phyloP scores from a whole-genome alignment of 768 basidiomycete species.

The Leucocoprinus leucothites region DNA sequence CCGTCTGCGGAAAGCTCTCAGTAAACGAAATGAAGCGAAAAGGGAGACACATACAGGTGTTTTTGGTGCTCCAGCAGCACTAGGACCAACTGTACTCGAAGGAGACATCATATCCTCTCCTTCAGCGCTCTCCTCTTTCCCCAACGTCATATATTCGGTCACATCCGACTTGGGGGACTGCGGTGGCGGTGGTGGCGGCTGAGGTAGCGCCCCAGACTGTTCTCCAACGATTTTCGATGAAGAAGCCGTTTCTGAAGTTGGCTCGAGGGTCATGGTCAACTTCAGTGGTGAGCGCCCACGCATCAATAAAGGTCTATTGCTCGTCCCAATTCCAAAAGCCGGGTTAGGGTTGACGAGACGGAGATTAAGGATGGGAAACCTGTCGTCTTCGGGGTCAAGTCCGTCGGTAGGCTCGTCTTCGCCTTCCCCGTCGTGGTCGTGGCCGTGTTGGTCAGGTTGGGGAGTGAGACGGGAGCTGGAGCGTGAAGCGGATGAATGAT shows the following conservation, averaged over 20 bases:
- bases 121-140: background rate
- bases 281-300: conserved; percentile 9
- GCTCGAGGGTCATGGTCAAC: too few relatives aligned
- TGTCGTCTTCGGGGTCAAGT: background rate
- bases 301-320: background rate
- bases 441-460: conserved; percentile 2
- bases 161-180: too few relatives aligned
- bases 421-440: background rate
- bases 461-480: conserved; percentile 8
- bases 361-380: conserved; percentile 21
- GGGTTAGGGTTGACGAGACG: conserved; percentile 21
- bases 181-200: background rate
- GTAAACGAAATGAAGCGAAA: background rate
- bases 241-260: too few relatives aligned
- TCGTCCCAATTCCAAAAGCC: conserved; percentile 2
- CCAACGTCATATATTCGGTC: background rate
- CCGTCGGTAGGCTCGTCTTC: conserved; percentile 1
- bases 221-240: too few relatives aligned
- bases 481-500: conserved; percentile 16
- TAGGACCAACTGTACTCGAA: background rate
- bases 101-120: background rate
- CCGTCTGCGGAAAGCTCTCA: background rate
- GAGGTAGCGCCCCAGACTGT: background rate
- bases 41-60: background rate
- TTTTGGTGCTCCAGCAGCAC: background rate